Evolutionary conservation across 179 eudicot species (phyloP).

Genomic region (Silene coronaria): DNA sequence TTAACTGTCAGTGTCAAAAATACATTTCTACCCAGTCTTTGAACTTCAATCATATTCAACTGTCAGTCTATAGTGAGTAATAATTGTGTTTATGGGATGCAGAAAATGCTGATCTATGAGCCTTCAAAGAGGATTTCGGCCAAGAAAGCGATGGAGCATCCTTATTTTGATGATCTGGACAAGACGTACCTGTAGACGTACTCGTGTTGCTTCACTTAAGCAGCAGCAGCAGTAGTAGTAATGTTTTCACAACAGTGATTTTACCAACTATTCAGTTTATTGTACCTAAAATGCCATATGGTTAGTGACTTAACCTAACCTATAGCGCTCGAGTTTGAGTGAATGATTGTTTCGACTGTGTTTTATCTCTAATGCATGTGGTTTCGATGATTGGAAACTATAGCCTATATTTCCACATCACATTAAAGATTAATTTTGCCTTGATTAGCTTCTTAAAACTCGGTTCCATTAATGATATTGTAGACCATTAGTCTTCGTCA

Average conservation of each 20-base stretch:
- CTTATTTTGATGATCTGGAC: conserved; percentile 72
- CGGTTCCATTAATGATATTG: too few relatives aligned
- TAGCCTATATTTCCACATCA: too few relatives aligned
- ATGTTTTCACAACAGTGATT: background rate
- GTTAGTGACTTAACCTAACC: background rate
- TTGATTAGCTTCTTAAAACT: too few relatives aligned
- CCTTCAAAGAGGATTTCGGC: conserved; percentile 88
- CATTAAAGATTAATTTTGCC: too few relatives aligned
- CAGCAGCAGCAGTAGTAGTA: background rate
- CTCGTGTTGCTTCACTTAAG: conserved; percentile 17
- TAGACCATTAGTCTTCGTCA: too few relatives aligned
- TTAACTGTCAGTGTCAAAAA: too few relatives aligned
- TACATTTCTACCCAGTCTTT: background rate
- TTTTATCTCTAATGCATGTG: too few relatives aligned
- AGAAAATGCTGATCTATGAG: conserved; percentile 87
- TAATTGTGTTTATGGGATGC: conserved; percentile 21
- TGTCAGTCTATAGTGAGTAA: background rate
- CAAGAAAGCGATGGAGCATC: conserved; percentile 97
- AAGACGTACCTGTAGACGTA: conserved; percentile 42
- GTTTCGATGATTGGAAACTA: too few relatives aligned
- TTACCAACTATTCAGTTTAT: background rate
- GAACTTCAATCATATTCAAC: too few relatives aligned
- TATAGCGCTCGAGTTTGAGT: background rate
- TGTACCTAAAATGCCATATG: background rate
- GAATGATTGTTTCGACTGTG: too few relatives aligned